Percentiles rank a stretch among this genome's conserved stretches.
Evolutionary conservation across 306 rosid genomes (phyloP).

Genomic region (Trifolium dubium): DNA sequence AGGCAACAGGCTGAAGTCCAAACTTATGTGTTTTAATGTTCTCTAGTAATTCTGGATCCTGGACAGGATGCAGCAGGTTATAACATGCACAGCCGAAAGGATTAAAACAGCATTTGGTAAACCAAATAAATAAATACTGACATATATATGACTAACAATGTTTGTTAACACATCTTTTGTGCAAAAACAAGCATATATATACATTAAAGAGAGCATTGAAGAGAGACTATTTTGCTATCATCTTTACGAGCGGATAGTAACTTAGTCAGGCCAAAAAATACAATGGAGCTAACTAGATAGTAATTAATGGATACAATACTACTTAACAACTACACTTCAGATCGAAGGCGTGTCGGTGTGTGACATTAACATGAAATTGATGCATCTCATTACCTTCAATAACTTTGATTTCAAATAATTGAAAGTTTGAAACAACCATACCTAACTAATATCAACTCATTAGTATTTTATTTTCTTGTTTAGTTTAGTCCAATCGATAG

Average conservation of each 20-base stretch:
- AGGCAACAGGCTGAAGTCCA: slow-evolving; percentile 77
- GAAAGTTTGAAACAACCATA: neutral
- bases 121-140: neutral
- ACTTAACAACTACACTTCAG: neutral
- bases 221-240: too few relatives aligned
- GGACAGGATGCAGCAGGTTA: slow-evolving; percentile 34
- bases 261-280: neutral
- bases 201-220: too few relatives aligned
- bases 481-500: neutral
- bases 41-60: slow-evolving; percentile 67
- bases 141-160: neutral
- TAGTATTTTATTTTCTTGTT: neutral
- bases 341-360: neutral
- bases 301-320: neutral
- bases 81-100: slow-evolving; percentile 20
- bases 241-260: neutral
- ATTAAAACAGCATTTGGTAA: slow-evolving; percentile 1
- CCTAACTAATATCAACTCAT: neutral
- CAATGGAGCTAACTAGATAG: neutral
- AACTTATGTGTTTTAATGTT: slow-evolving; percentile 67
- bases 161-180: slow-evolving; percentile 14
- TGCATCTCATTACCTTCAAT: too few relatives aligned
- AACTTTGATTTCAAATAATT: neutral
- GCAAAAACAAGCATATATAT: slow-evolving; percentile 16
- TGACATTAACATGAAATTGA: too few relatives aligned